Evolutionary conservation across 73 alveolate genomes (phyloP).

Genomic region (Tetrahymena borealis): DNA sequence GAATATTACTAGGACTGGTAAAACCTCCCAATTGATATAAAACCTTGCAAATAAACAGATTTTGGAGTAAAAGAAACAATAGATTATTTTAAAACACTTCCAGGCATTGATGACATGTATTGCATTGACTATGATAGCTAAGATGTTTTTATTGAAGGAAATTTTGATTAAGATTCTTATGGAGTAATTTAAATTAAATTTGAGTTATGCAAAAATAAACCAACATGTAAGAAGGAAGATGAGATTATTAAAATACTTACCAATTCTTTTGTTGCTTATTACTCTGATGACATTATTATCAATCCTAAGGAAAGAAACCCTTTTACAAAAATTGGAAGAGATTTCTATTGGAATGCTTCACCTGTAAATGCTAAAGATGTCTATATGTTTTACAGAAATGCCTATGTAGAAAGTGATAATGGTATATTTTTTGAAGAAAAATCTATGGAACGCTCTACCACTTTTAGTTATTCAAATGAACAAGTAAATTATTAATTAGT

Average conservation of each 20-base stretch:
- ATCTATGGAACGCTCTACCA: neutral
- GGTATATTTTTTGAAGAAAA: neutral
- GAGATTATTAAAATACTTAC: neutral
- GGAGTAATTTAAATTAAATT: neutral
- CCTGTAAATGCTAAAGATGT: neutral
- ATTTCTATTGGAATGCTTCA: neutral
- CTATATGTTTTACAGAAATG: neutral
- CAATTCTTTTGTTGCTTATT: neutral
- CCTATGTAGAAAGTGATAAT: neutral
- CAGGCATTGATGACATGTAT: neutral
- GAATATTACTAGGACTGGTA: neutral
- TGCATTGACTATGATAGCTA: neutral
- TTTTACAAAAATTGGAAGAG: neutral
- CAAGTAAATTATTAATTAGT: neutral
- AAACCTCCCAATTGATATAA: neutral
- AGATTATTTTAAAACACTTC: neutral
- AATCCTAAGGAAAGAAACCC: neutral
- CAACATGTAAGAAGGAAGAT: neutral
- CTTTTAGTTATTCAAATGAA: neutral
- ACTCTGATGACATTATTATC: neutral
- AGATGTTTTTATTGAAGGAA: neutral
- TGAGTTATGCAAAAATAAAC: neutral
- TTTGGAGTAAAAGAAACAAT: neutral
- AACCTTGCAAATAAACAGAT: neutral
- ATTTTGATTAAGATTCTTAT: neutral